Conservation (phyloP, 108 stramenopile species). For the Cylindrotheca fusiformis region DNA sequence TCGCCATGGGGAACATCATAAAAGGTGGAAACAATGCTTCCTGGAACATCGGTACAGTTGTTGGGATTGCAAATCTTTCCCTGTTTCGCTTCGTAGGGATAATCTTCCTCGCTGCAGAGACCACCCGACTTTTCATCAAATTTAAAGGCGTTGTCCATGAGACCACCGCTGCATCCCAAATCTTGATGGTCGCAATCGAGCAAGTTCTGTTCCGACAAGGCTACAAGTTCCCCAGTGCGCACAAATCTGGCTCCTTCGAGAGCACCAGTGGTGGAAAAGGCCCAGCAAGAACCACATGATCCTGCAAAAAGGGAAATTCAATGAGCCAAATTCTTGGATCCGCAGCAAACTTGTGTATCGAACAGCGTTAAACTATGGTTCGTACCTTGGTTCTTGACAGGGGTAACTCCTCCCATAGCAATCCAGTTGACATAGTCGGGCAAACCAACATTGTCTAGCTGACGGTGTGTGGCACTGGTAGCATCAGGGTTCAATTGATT, state of each 20-base stretch:
- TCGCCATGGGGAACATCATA: constrained; percentile 75
- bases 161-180: constrained; percentile 90
- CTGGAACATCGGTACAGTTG: constrained; percentile 73
- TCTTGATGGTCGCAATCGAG: constrained; percentile 91
- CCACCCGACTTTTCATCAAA: constrained; percentile 79
- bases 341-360: background rate
- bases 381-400: constrained; percentile 87
- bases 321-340: background rate
- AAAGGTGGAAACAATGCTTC: constrained; percentile 68
- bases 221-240: constrained; percentile 79
- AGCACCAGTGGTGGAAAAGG: constrained; percentile 93
- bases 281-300: constrained; percentile 90
- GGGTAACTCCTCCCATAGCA: constrained; percentile 77
- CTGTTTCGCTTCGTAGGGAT: constrained; percentile 79
- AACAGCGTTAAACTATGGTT: background rate
- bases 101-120: constrained; percentile 88
- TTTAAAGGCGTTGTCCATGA: constrained; percentile 95
- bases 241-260: constrained; percentile 91
- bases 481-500: constrained; percentile 25
- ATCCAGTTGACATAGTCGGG: constrained; percentile 85
- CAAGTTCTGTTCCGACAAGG: constrained; percentile 92
- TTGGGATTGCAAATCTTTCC: constrained; percentile 51
- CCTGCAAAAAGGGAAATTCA: constrained; percentile 30
- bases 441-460: constrained; percentile 29
- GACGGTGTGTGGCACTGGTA: constrained; percentile 17